These are phyloP conservation scores for Babjeviella inositovora DNA, from an alignment of 805 yeast genomes.

Conservation along the genomic window DNA sequence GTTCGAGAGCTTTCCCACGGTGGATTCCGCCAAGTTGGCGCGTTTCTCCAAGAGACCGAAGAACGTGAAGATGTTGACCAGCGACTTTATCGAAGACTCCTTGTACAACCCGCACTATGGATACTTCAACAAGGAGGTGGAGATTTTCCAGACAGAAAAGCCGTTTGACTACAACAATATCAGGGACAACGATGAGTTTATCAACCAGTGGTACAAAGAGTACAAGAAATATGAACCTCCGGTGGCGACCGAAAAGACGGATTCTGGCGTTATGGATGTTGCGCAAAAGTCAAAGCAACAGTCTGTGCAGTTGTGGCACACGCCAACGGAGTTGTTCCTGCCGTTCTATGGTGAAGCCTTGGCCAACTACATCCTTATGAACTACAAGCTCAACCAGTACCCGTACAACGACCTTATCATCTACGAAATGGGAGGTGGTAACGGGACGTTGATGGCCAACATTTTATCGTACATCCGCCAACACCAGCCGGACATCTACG, in stretches of 20 bases:
- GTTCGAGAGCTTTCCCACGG: slow-evolving; percentile 12
- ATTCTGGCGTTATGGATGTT: slow-evolving; percentile 8
- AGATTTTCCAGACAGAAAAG: slow-evolving; percentile 50
- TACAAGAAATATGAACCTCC: slow-evolving; percentile 32
- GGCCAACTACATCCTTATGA: slow-evolving; percentile 62
- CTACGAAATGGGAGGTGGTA: slow-evolving; percentile 86
- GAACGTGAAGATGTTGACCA: slow-evolving; percentile 50
- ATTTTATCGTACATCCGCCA: slow-evolving; percentile 46
- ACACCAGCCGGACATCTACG: slow-evolving; percentile 60
- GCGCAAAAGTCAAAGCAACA: slow-evolving; percentile 12
- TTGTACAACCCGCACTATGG: slow-evolving; percentile 74
- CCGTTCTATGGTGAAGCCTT: slow-evolving; percentile 79
- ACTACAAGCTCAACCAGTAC: slow-evolving; percentile 49
- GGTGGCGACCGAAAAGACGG: slow-evolving; percentile 4
- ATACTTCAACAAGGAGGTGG: slow-evolving; percentile 65
- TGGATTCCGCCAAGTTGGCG: slow-evolving; percentile 3
- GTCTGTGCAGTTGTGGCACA: slow-evolving; percentile 69
- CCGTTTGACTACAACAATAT: slow-evolving; percentile 50
- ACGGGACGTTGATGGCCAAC: slow-evolving; percentile 72
- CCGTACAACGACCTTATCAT: slow-evolving; percentile 61
- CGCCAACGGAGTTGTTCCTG: slow-evolving; percentile 75
- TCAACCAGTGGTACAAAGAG: slow-evolving; percentile 49
- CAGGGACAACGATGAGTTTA: slow-evolving; percentile 50
- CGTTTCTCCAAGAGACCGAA: slow-evolving; percentile 46
- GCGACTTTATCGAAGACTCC: slow-evolving; percentile 77